Evolutionary conservation across 208 protist genomes (phyloP), one percentile per base, ranked within the genome.

Genomic region (Leptomonas seymouri): DNA sequence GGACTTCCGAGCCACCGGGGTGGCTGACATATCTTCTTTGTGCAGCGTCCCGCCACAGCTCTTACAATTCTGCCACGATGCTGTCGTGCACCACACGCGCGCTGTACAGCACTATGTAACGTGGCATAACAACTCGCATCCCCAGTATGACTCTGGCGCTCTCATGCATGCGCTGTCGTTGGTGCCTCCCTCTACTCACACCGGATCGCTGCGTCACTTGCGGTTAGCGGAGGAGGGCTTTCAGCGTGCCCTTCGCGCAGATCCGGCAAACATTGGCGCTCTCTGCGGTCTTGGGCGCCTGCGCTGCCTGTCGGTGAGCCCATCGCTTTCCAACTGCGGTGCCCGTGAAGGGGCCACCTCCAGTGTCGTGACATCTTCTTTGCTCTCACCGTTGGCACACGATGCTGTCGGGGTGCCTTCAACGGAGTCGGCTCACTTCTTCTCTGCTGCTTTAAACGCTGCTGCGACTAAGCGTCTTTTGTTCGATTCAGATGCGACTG

Each of bases 251-350:
- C 74, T 89, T 18, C 45, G 45, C 21, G 34, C 54, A 16, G 72
- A 89, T 60, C 84, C 84, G 12, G 44, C 34, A 6, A 72, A 82
- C 69, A 60, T 79, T 34, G 84, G 84, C 12, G 84, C 84, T 7
- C 68, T 89, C 23, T 89, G 84, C 57, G 84, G 84, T 23, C 72
- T 82, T 51, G 84, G 84, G 5, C 84, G 84, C 25, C 74, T 85
- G 55, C 75, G 74, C 36, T 80, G 54, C n/a, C 63, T 89, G 12
- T 67, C 58, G 15, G 46, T 57, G 28, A 61, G 54, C 25, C 11
- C 49, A 14, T 34, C 48, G 12, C 18, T 14, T 8, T 48, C 27
- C 20, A 36, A 11, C 15, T 16, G 41, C 8, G 28, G 20, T 41
- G 41, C 15, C 11, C 27, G 18, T 12, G 51, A 30, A 0, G 58